Base-by-base conservation (phyloP, 2,329 filamentous ascomycete genomes). In the Aspergillus sp. region DNA sequence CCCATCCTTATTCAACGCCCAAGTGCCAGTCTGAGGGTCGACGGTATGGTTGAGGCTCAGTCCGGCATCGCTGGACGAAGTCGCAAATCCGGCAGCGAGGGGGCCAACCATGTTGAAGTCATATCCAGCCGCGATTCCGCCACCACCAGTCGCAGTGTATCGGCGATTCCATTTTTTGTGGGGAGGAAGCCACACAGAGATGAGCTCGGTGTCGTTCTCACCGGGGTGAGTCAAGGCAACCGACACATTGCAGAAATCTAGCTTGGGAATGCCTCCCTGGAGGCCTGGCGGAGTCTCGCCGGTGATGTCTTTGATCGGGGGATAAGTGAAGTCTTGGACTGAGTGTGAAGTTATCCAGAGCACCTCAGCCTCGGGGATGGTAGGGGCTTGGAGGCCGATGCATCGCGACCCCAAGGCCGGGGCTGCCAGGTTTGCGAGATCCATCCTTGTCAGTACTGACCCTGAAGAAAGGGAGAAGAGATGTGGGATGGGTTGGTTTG, bases 121-220 rank as follows among this genome's bases (percentile, higher is more conserved):
- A 11, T 41, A 53, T 15, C 57, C 57, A 2, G 57, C 50, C 8
- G 49, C 53, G 2, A 56, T 18, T 1, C 57, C 57, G 3, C 57
- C 54, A 5, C 57, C 57, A 3, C 57, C 53, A 2, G 57, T 56
- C 3, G 57, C 57, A 18, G 30, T 55, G 57, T 50, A 59, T 22
- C 57, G 48, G 2, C 34, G 34, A 18, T 59, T 59, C 57, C 57
- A 59, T 1, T 8, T 4, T 15, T 30, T 11, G 4, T 32, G 9
- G n/a, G 48, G 30, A n/a, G 57, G 57, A 5, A 59, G 48, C 48
- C 42, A 53, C 4, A 54, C 32, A 1, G 53, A 45, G 9, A 53
- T 22, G 22, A 48, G 12, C 5, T 51, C 45, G 6, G 34, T 41
- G 22, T 59, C 57, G 34, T 45, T 15, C 6, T 41, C 53, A 7